Base-by-base conservation (phyloP, 2,329 filamentous ascomycete species). In the Pseudogymnoascus sp. region DNA sequence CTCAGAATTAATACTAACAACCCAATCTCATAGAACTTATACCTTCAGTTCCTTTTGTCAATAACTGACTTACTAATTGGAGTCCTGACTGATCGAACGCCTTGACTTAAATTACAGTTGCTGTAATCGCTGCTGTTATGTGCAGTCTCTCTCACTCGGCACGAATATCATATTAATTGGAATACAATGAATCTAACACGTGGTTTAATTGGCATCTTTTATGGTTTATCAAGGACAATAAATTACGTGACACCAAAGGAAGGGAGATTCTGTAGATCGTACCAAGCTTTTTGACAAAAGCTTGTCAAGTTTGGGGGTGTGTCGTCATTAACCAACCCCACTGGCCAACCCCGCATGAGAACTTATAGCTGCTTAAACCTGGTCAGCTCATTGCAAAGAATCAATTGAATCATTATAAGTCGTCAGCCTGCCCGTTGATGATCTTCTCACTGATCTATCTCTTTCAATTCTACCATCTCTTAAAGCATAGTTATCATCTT, bases 211-310 rank as follows among this genome's bases (percentile, higher is more conserved):
- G 8, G 12, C 6, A 28, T 49, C 21, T 28, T 8, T 31, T 11
- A 31, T 31, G n/a, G 43, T 25, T 49, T 9, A 43, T 21, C 3
- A 31, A 14, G 23, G 25, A 31, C 23, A 18, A 9, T 28, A 55
- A 55, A 55, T 12, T 55, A 33, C 33, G 49, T 33, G 28, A 11
- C n/a, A 14, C 28, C n/a, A 33, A 55, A 33, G 9, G 8, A 33
- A 9, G 14, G n/a, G 28, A 11, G 28, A 18, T 18, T 16, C 25
- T 12, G 28, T 33, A 21, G 28, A 55, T 55, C 49, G 21, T 33
- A 33, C 49, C 49, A 55, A 55, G 49, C 49, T 55, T 55, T 55
- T 55, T 55, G 49, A 55, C 49, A 55, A 55, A 31, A 28, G 33
- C 33, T 55, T 55, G 28, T 11, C n/a, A 33, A 9, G 28, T 55